Base-by-base conservation (phyloP, 306 rosid species). In the Inga laurina region DNA sequence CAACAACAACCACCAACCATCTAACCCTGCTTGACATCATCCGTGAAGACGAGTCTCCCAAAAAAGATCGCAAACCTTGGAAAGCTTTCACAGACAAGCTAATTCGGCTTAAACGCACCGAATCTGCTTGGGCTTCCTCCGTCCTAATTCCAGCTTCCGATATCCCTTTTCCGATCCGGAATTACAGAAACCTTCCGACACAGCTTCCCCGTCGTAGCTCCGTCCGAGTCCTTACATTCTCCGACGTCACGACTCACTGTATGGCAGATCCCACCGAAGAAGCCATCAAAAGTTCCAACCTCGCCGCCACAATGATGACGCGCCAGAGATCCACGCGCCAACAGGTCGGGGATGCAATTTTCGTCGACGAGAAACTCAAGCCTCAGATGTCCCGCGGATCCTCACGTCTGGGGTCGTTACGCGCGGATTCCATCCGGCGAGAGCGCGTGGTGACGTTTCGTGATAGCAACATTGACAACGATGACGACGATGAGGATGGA, bases 11-110 rank as follows among this genome's bases (percentile, higher is more conserved):
- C 77, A 76, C 39, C 64, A 48, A 45, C 3, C 49, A 2, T 45
- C 86, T 92, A 61, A 95, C 97, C 21, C 87, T 95, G 3, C 66
- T 93, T 2, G 99, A 95, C 44, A 88, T 92, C 72, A 90, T 95
- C 84, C 80, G 85, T 73, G 97, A 92, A 27, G 88, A 84, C 86
- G 85, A 81, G 4, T 56, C 30, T 72, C 77, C 64, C 75, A 84
- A 77, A 37, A 89, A 85, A 59, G 96, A 93, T 51, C 90, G 83
- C 45, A 90, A 80, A 79, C 76, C 97, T 61, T 93, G 99, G 99
- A 93, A 89, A 79, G 85, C 88, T 34, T 90, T 95, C 85, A 93
- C 85, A 72, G 97, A 95, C 79, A 91, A 88, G 82, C 86, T 95
- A 27, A 27, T 27, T 74, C 88, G 92, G 34, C 88, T 92, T 8